Base-by-base conservation (phyloP, 768 basidiomycete genomes). In the Thelephora ganbajun region DNA sequence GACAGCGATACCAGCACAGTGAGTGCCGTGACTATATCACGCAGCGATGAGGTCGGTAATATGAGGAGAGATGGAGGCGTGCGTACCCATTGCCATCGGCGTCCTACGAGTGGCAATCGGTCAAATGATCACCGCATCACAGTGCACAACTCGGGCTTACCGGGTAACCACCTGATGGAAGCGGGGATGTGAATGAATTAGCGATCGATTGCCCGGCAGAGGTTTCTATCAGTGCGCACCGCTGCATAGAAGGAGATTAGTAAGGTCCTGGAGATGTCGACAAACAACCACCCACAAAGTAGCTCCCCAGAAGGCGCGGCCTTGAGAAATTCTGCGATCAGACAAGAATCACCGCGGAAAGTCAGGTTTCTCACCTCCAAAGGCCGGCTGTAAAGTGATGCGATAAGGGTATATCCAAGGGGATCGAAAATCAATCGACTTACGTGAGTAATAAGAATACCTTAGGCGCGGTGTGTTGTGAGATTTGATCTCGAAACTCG, bases 1-100 rank as follows among this genome's bases (percentile, higher is more conserved):
- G 20, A 78, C 91, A 54, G 93, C 88, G 19, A 89, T 94, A 48
- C 88, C 88, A 44, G 88, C 88, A 53, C 85, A 88, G 61, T 89
- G 87, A 23, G 81, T 71, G 26, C 90, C 91, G 56, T 94, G 91
- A 51, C 91, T 91, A 14, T 4, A 14, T 2, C 9, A 37, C 6
- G 16, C 20, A 16, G 26, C 26, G 26, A 9, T 30, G 26, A 30
- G 26, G 26, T 30, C 26, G 26, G 26, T 30, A 30, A 30, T 4
- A 30, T 9, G 9, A 9, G 4, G 26, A 30, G 9, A 30, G 4
- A 30, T 9, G 26, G 26, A 9, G 26, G 26, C 26, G 26, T 30
- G 9, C 45, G 77, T 84, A 30, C 26, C 26, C 26, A 9, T 71
- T 55, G 92, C 89, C 87, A 52, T 41, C 39, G 22, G 14, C 39